Percentiles rank a stretch among this genome's conserved stretches.
Conservation (phyloP, 2,329 filamentous ascomycete species). For the Neofusicoccum kwambonambiense region DNA sequence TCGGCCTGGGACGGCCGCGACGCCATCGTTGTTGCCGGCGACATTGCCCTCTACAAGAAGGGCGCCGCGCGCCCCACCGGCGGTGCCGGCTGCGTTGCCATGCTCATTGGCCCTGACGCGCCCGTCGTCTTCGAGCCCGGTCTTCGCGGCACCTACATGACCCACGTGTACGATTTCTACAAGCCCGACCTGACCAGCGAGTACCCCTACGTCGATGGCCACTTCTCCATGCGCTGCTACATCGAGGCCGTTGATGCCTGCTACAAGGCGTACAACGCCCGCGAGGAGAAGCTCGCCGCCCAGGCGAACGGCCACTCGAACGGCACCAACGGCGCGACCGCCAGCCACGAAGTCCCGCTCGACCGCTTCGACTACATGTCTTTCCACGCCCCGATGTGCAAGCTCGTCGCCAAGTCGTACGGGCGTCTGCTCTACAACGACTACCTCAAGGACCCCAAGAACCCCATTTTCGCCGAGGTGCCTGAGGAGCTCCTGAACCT, state of each 20-base stretch:
- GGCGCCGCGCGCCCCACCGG: conserved; percentile 53
- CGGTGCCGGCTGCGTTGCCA: conserved; percentile 54
- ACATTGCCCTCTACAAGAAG: conserved; percentile 57
- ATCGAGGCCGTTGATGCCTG: conserved; percentile 52
- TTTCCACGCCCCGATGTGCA: conserved; percentile 56
- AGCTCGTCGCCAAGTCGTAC: conserved; percentile 56
- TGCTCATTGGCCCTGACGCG: conserved; percentile 53
- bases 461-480: conserved; percentile 50
- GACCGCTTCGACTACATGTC: conserved; percentile 57
- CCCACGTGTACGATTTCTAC: conserved; percentile 56
- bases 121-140: conserved; percentile 52
- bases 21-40: conserved; percentile 52
- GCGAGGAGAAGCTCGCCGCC: conserved; percentile 47
- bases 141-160: conserved; percentile 51
- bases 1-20: conserved; percentile 54
- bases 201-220: conserved; percentile 54
- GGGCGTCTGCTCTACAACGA: conserved; percentile 54
- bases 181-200: conserved; percentile 55
- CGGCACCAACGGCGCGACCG: conserved; percentile 30
- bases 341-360: conserved; percentile 44
- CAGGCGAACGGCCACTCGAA: conserved; percentile 42
- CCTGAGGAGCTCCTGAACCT: conserved; percentile 49
- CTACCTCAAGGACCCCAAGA: conserved; percentile 47
- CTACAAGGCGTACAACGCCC: conserved; percentile 54
- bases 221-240: conserved; percentile 55